phyloP scores from a whole-genome alignment of 495 filamentous ascomycete genomes.

The Platismatia glauca region DNA sequence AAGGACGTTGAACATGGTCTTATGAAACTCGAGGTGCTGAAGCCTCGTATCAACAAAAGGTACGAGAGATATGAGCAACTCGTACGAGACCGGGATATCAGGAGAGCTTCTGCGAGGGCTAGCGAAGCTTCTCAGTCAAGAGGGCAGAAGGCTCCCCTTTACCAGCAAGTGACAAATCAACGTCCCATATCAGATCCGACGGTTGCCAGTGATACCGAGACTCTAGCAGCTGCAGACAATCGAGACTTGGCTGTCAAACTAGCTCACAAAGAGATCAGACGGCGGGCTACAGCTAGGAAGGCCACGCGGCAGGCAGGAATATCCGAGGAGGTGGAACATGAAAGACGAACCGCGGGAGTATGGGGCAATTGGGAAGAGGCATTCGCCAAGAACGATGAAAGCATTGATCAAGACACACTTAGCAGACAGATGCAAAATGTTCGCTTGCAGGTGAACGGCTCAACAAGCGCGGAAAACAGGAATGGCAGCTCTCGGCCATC shows the following conservation, averaged over 20 bases:
- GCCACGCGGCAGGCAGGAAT: slow-evolving; percentile 47
- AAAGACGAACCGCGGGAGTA: slow-evolving; percentile 49
- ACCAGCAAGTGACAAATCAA: slow-evolving; percentile 15
- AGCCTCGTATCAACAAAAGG: slow-evolving; percentile 57
- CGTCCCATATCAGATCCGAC: slow-evolving; percentile 32
- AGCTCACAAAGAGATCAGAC: slow-evolving; percentile 62
- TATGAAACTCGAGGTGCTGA: slow-evolving; percentile 52
- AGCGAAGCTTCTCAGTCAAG: not conserved
- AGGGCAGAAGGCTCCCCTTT: slow-evolving; percentile 11
- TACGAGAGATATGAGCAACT: slow-evolving; percentile 52
- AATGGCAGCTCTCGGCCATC: slow-evolving; percentile 11
- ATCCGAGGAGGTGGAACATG: slow-evolving; percentile 45
- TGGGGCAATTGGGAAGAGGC: slow-evolving; percentile 52
- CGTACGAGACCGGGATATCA: slow-evolving; percentile 39
- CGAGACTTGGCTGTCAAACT: slow-evolving; percentile 69
- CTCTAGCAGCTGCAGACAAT: slow-evolving; percentile 62
- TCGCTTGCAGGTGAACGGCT: slow-evolving; percentile 18
- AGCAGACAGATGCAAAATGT: slow-evolving; percentile 43
- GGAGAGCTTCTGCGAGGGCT: slow-evolving; percentile 24
- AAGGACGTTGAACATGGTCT: slow-evolving; percentile 47
- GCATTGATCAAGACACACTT: slow-evolving; percentile 34
- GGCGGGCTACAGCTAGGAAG: slow-evolving; percentile 52
- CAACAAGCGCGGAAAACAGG: slow-evolving; percentile 16
- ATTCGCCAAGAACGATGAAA: slow-evolving; percentile 24
- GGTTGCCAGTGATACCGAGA: slow-evolving; percentile 34